Evolutionary conservation across 2,329 filamentous ascomycete species (phyloP), one percentile per base, ranked within the genome.

Genomic region (Fonsecaea multimorphosa): DNA sequence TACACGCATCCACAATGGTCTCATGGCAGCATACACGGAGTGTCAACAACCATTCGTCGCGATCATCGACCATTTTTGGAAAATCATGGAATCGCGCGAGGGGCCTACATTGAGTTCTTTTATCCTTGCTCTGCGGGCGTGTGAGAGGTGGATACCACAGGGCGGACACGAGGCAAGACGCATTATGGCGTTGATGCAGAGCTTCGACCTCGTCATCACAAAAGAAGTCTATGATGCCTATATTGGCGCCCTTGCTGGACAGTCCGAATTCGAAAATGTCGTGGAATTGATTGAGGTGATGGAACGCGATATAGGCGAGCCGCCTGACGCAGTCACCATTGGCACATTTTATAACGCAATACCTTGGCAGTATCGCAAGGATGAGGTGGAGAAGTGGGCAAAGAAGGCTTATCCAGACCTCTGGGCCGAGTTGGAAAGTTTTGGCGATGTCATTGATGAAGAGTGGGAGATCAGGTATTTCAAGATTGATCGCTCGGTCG

Each of bases 81-180:
- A 96, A 55, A 93, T 99, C 64, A 88, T 89, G n/a, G 85, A 87
- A 63, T 92, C 89, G 0, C 83, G 84, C n/a, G 93, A 98, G 77
- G 95, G 95, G 0, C 95, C 95, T 0, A 90, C 89, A 1, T 92
- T 95, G 72, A 86, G 87, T 67, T 93, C 89, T 67, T 84, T 99
- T 40, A 87, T 89, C 53, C 89, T 95, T 36, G 89, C 93, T 1
- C 92, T 99, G 72, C 88, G 89, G 71, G 86, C 89, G 1, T 94
- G 93, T 75, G 89, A 96, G 75, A 81, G 81, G 67, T 82, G 81
- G 66, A 83, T 80, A 63, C 74, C 76, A 56, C 77, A 78, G 38
- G 80, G 80, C 5, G 71, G 72, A 1, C 72, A 78, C 34, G 79
- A 82, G 63, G 80, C 80, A 1, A 82, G 74, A 81, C 89, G 70